Base-by-base conservation (phyloP, 2,329 filamentous ascomycete species). In the Fusarium annulatum region DNA sequence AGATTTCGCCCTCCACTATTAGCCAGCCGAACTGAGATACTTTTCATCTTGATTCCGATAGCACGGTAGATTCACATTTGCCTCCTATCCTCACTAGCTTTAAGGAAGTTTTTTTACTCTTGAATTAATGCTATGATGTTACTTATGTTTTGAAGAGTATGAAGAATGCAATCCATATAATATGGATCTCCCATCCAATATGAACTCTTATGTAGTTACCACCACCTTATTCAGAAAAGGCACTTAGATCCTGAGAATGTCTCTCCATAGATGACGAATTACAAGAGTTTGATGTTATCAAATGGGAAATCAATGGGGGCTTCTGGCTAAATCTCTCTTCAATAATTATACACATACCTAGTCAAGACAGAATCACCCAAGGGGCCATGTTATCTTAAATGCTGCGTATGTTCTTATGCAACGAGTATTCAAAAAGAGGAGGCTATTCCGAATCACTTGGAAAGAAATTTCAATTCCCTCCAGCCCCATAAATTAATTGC, bases 1-100 rank as follows among this genome's bases (percentile, higher is more conserved):
- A 43, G 1, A 43, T 23, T 43, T 43, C 7, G 28, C n/a, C 7
- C 42, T 43, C 18, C 10, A 43, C 42, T 16, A 6, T 43, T 23
- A 23, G 42, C n/a, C 18, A 18, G n/a, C 5, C n/a, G 41, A 43
- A 43, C 11, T 43, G n/a, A 43, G n/a, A 43, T 7, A 5, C 41
- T 4, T 43, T 43, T 43, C 21, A 43, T 23, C 2, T 7, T 7
- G 15, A 9, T 5, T 23, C 6, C 21, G 0, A 11, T 11, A 1
- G 9, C 10, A 43, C n/a, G 9, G n/a, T 23, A 23, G 15, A 43
- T 43, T 43, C 6, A 6, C 15, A 18, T 23, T 23, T 23, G n/a
- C 41, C n/a, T 43, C n/a, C 1, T 0, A 18, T 23, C 15, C n/a
- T 16, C 21, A 23, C 11, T 19, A 39, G 18, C 38, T 19, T 39